Evolutionary conservation across 495 filamentous ascomycete genomes (phyloP), one percentile per base, ranked within the genome.

Genomic region (Aspergillus heteromorphus): DNA sequence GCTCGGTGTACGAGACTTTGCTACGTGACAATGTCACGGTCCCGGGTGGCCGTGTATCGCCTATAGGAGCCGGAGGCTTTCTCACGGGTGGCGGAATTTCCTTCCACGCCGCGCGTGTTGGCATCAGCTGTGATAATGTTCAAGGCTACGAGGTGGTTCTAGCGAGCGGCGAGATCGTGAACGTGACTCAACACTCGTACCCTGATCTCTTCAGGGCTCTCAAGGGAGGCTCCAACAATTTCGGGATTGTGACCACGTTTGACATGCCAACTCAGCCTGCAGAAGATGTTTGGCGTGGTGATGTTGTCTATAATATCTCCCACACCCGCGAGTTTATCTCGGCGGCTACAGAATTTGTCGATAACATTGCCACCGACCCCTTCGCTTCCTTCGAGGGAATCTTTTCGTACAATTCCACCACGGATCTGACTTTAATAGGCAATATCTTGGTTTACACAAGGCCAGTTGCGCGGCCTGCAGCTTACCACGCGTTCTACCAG

Each of bases 51-150:
- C 76, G 85, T 11, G 73, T 70, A 18, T 55, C 71, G 0, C 68
- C 69, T 4, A 75, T 87, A 43, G 85, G 85, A 27, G 79, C 84
- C 0, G 75, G 76, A n/a, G 85, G 85, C 8, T 65, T 84, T 14
- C 65, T 72, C 48, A 51, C 59, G 17, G 69, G 61, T 55, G 62
- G 59, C 27, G 68, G 71, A 2, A 61, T 70, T 13, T 67, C 64
- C 4, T 76, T 67, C 41, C 76, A 75, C 49, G 69, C 65, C 7
- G 67, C 72, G 5, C 63, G 68, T 29, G 66, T 75, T 34, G 83
- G 82, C 17, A 81, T 67, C 68, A 70, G 75, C 2, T 79, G 72
- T 25, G 75, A 85, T 60, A 75, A 71, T 10, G 77, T 79, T 0
- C 50, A 64, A 9, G 70, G 66, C 21, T 82, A 73, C 54, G 29